phyloP scores from a whole-genome alignment of 805 yeast species.

The Zygotorulaspora chibaensis region DNA sequence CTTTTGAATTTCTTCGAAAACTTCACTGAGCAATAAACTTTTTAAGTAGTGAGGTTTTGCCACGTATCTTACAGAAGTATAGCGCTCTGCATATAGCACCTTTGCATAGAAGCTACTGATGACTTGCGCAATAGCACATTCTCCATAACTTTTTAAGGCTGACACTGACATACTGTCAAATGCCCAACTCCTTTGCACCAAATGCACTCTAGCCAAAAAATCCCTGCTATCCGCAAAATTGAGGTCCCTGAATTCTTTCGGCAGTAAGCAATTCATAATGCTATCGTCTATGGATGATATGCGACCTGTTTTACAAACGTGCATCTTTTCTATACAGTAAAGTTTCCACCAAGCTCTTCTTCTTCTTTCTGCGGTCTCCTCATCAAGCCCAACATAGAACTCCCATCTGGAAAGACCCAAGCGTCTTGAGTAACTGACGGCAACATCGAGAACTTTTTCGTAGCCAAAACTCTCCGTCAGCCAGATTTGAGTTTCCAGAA shows the following conservation, averaged over 20 bases:
- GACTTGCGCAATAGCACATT: constrained; percentile 18
- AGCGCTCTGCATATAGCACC: constrained; percentile 26
- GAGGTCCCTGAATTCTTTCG: constrained; percentile 22
- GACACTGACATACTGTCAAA: constrained; percentile 18
- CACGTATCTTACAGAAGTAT: constrained; percentile 26
- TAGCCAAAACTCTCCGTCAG: constrained; percentile 23
- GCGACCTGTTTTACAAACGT: constrained; percentile 14
- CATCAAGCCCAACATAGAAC: constrained; percentile 32
- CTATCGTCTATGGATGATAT: constrained; percentile 23
- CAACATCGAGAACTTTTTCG: constrained; percentile 23
- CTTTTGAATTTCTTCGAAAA: constrained; percentile 16
- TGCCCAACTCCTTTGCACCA: constrained; percentile 6
- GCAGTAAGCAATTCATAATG: constrained; percentile 25
- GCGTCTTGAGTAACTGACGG: constrained; percentile 21
- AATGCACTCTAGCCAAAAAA: constrained; percentile 17
- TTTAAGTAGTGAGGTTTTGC: constrained; percentile 22
- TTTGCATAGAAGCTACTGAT: constrained; percentile 19
- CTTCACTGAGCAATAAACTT: constrained; percentile 17
- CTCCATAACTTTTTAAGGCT: constrained; percentile 20
- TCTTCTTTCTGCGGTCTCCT: constrained; percentile 28
- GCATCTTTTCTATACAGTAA: constrained; percentile 24
- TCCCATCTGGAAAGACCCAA: constrained; percentile 35
- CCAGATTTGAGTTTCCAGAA: constrained; percentile 27
- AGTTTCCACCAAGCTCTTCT: constrained; percentile 32
- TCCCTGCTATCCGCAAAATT: constrained; percentile 24